These are phyloP conservation scores for Chaetothyriales sp. DNA, from an alignment of 2,329 filamentous ascomycete species.

Conservation along the genomic window DNA sequence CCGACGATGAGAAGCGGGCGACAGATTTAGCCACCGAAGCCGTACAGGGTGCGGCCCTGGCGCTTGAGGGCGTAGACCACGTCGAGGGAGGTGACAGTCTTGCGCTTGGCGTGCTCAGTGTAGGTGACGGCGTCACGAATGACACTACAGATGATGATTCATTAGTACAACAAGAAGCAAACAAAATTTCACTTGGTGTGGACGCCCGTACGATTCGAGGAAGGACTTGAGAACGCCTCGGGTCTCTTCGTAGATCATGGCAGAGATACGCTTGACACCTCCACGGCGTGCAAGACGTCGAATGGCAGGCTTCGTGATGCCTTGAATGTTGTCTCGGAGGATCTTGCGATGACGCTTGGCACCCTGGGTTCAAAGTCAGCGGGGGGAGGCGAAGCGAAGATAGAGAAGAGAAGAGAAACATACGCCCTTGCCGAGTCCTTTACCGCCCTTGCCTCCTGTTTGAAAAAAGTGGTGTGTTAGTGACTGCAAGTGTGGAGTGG, in stretches of 20 bases:
- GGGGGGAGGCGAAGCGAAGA: background rate
- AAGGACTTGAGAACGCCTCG: slow-evolving; percentile 64
- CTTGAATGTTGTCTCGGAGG: slow-evolving; percentile 41
- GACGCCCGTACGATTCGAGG: slow-evolving; percentile 40
- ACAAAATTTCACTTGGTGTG: too few relatives aligned
- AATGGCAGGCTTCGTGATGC: slow-evolving; percentile 40
- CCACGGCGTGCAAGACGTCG: slow-evolving; percentile 49
- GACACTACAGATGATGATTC: slow-evolving; percentile 26
- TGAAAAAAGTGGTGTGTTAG: slow-evolving; percentile 8
- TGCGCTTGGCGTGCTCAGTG: slow-evolving; percentile 68
- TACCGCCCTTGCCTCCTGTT: slow-evolving; percentile 39
- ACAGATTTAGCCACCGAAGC: slow-evolving; percentile 55
- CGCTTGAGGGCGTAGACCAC: slow-evolving; percentile 55
- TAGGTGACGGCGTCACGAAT: slow-evolving; percentile 65
- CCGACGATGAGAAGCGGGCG: slow-evolving; percentile 1
- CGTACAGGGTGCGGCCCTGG: slow-evolving; percentile 59
- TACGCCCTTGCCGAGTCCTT: slow-evolving; percentile 37
- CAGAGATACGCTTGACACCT: slow-evolving; percentile 99
- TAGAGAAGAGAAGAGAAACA: background rate
- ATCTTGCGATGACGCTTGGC: slow-evolving; percentile 42
- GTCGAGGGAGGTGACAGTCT: slow-evolving; percentile 58
- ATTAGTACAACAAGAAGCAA: slow-evolving; percentile 14
- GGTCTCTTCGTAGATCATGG: slow-evolving; percentile 70
- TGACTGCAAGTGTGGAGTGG: background rate
- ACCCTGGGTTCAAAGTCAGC: slow-evolving; percentile 17